phyloP scores from a whole-genome alignment of 805 yeast genomes.

The Cyberlindnera mrakii region DNA sequence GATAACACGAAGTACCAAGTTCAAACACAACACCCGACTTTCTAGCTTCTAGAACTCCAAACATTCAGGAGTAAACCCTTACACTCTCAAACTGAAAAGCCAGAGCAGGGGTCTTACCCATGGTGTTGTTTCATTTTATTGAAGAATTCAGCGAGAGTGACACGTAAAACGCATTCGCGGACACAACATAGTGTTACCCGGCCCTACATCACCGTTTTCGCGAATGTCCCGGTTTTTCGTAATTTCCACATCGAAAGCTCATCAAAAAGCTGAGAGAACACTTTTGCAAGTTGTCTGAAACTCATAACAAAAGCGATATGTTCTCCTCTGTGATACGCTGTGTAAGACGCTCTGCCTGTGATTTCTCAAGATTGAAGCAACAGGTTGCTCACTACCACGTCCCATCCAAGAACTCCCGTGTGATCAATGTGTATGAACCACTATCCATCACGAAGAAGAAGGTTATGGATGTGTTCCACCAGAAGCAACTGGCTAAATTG shows the following conservation, averaged over 20 bases:
- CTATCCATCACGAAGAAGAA: conserved; percentile 6
- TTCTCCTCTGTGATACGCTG: neutral
- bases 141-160: too few relatives aligned
- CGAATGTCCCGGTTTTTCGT: too few relatives aligned
- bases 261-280: too few relatives aligned
- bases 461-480: conserved; percentile 32
- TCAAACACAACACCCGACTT: conserved; percentile 51
- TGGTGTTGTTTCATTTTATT: too few relatives aligned
- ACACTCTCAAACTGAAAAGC: too few relatives aligned
- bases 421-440: conserved; percentile 20
- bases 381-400: conserved; percentile 12
- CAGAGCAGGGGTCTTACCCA: too few relatives aligned
- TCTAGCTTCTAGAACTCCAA: conserved; percentile 32
- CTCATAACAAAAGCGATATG: neutral
- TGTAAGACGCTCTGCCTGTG: neutral
- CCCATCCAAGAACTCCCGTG: conserved; percentile 10
- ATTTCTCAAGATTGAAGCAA: conserved; percentile 1
- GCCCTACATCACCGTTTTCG: too few relatives aligned
- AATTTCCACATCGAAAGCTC: too few relatives aligned
- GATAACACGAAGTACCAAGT: conserved; percentile 2
- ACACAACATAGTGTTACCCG: too few relatives aligned
- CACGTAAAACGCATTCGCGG: too few relatives aligned
- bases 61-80: too few relatives aligned
- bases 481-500: conserved; percentile 32
- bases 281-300: too few relatives aligned